Evolutionary conservation across 306 rosid genomes (phyloP).

Genomic region (Malus sylvestris): DNA sequence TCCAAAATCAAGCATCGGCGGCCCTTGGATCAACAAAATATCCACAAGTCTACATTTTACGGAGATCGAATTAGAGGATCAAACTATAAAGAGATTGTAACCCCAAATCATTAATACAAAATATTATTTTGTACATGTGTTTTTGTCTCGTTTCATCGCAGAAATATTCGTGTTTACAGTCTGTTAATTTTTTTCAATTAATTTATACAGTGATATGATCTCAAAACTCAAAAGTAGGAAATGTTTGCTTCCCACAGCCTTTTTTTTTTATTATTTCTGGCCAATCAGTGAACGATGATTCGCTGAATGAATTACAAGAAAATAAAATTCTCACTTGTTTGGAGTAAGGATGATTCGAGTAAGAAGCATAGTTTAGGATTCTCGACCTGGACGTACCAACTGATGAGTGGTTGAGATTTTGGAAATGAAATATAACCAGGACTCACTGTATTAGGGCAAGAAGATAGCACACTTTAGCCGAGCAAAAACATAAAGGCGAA

Average conservation of each 20-base stretch:
- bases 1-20: too few relatives aligned
- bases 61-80: too few relatives aligned
- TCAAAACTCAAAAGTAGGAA: neutral
- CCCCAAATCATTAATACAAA: too few relatives aligned
- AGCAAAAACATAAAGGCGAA: neutral
- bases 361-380: neutral
- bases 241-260: neutral
- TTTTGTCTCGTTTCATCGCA: too few relatives aligned
- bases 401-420: neutral
- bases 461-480: neutral
- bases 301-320: neutral
- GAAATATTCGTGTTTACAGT: too few relatives aligned
- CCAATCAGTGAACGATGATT: neutral
- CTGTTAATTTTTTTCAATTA: too few relatives aligned
- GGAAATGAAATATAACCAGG: neutral
- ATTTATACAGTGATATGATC: neutral
- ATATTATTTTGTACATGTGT: too few relatives aligned
- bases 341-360: neutral
- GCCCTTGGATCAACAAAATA: too few relatives aligned
- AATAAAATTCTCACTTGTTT: neutral
- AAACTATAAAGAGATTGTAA: too few relatives aligned
- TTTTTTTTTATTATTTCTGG: neutral
- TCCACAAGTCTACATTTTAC: too few relatives aligned
- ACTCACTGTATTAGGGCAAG: neutral
- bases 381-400: neutral